These are phyloP conservation scores for Keqinozyma sinolaborantium DNA, from an alignment of 1,139 yeast species.

Conservation along the genomic window DNA sequence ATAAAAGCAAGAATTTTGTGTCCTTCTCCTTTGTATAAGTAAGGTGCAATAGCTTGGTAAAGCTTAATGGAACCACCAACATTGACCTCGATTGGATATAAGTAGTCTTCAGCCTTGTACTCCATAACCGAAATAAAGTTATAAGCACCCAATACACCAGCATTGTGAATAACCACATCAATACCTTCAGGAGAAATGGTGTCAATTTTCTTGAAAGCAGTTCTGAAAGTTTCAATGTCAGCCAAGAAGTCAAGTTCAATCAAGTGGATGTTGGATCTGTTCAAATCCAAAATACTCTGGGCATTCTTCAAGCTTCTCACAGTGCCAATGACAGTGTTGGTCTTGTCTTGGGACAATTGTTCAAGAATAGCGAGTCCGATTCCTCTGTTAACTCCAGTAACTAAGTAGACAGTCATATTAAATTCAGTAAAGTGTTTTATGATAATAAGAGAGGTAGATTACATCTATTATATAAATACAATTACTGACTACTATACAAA, in stretches of 20 bases:
- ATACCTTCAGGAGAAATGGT: conserved; percentile 9
- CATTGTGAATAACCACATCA: conserved; percentile 16
- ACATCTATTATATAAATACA: too few relatives aligned
- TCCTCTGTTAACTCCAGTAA: conserved; percentile 15
- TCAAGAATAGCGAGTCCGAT: conserved; percentile 10
- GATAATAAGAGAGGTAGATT: too few relatives aligned
- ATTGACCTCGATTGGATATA: conserved; percentile 20
- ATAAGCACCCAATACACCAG: conserved; percentile 9
- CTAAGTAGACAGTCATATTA: conserved; percentile 7
- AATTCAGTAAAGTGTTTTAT: neutral
- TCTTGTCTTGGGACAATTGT: conserved; percentile 4
- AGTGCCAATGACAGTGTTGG: conserved; percentile 13
- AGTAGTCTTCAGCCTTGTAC: conserved; percentile 11
- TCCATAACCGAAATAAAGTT: conserved; percentile 3
- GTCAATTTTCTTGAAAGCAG: conserved; percentile 6
- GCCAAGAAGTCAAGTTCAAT: conserved; percentile 8
- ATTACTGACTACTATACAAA: too few relatives aligned
- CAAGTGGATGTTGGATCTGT: conserved; percentile 10
- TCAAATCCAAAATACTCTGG: conserved; percentile 9
- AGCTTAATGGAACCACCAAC: conserved; percentile 26
- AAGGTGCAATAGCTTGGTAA: conserved; percentile 22
- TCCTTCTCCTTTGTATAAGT: conserved; percentile 13
- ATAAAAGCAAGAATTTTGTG: conserved; percentile 20
- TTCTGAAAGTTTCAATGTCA: conserved; percentile 4
- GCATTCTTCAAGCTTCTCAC: conserved; percentile 14